Conservation (phyloP, 805 yeast species). For the Candida orba region DNA sequence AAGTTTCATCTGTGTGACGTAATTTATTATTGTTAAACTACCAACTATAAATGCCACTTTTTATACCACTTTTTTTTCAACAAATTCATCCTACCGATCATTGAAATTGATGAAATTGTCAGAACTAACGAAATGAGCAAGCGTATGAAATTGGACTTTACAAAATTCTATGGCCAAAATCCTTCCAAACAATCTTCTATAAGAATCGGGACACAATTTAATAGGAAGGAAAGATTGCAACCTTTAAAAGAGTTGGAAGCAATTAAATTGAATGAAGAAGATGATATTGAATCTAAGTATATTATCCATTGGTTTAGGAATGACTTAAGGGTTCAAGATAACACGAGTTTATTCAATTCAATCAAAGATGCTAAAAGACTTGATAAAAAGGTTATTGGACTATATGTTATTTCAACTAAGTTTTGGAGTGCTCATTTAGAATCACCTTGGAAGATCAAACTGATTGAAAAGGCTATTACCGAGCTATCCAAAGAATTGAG, state of each 20-base stretch:
- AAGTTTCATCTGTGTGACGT: no score
- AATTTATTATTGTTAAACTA: no score
- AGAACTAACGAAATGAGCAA: not conserved
- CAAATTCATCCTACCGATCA: no score
- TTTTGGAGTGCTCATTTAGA: conserved; percentile 36
- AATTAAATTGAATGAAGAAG: not conserved
- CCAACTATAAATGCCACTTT: no score
- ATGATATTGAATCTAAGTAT: not conserved
- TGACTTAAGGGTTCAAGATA: conserved; percentile 40
- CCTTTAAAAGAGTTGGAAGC: not conserved
- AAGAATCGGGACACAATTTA: not conserved
- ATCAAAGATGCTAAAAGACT: conserved; percentile 25
- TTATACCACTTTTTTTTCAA: no score
- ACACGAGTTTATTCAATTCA: conserved; percentile 33
- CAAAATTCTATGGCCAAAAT: not conserved
- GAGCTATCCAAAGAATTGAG: conserved; percentile 26
- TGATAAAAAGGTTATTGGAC: conserved; percentile 30
- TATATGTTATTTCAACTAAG: conserved; percentile 35
- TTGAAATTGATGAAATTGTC: no score
- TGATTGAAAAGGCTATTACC: conserved; percentile 29
- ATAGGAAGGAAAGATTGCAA: not conserved
- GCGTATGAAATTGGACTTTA: not conserved
- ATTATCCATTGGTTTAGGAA: conserved; percentile 39
- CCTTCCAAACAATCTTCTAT: not conserved
- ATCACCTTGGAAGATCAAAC: conserved; percentile 35